Percentiles rank a stretch among this genome's conserved stretches.
phyloP scores from a whole-genome alignment of 2,329 filamentous ascomycete species.

The Claviceps pazoutovae region DNA sequence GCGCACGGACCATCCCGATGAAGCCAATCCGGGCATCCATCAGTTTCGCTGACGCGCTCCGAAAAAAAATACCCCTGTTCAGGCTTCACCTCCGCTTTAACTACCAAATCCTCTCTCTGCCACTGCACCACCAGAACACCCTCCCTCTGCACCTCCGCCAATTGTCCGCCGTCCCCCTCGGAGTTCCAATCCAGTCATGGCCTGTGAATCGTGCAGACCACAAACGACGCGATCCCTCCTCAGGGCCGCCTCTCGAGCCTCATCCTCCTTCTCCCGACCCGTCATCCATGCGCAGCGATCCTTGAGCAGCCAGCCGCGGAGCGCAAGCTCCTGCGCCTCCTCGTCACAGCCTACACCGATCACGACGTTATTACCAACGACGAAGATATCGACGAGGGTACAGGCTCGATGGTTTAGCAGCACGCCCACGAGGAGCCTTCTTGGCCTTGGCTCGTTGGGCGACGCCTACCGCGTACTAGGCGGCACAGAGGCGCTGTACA shows the following conservation, averaged over 20 bases:
- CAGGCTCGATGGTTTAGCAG: conserved; percentile 22
- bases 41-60: neutral
- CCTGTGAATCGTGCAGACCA: conserved; percentile 33
- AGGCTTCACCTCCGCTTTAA: neutral
- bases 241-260: conserved; percentile 18
- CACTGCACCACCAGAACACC: neutral
- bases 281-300: conserved; percentile 11
- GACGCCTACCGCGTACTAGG: conserved; percentile 62
- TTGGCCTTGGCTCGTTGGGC: conserved; percentile 21
- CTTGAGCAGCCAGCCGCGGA: neutral
- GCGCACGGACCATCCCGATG: conserved; percentile 1
- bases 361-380: neutral
- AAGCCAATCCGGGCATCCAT: neutral
- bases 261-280: conserved; percentile 11
- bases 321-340: neutral
- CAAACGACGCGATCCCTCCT: conserved; percentile 27
- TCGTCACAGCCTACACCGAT: neutral
- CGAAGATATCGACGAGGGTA: conserved; percentile 7
- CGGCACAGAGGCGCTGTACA: conserved; percentile 65
- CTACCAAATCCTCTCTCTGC: neutral
- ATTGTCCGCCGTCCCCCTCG: neutral
- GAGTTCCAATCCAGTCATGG: conserved; percentile 19
- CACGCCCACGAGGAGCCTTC: conserved; percentile 18
- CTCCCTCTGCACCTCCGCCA: neutral
- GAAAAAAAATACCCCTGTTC: neutral